Conservation (phyloP, 2,329 filamentous ascomycete species). For the Sporothrix variecibatus region DNA sequence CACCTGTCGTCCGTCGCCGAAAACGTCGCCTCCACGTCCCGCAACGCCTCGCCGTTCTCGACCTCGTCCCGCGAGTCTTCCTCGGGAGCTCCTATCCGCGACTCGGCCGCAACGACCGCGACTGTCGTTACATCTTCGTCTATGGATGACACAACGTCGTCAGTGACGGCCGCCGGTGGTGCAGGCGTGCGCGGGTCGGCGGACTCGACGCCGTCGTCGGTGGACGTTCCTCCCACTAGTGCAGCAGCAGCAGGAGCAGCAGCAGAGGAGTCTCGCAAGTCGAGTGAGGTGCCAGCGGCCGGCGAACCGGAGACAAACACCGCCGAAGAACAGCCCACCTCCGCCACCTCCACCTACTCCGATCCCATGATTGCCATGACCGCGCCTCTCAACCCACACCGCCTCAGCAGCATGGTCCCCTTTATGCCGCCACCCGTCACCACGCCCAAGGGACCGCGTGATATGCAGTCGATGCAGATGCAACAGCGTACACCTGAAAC, state of each 20-base stretch:
- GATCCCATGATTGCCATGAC: conserved; percentile 40
- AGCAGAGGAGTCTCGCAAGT: neutral
- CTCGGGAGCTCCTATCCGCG: conserved; percentile 13
- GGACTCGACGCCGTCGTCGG: neutral
- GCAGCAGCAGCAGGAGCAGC: neutral
- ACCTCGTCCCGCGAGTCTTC: conserved; percentile 17
- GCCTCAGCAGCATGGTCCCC: conserved; percentile 37
- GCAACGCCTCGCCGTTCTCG: conserved; percentile 23
- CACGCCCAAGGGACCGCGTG: conserved; percentile 25
- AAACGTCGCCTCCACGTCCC: neutral
- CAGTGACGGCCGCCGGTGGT: neutral
- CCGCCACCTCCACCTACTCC: conserved; percentile 6
- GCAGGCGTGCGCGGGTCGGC: neutral
- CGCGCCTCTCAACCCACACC: conserved; percentile 49
- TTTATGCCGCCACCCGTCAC: conserved; percentile 35
- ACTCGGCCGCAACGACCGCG: conserved; percentile 23
- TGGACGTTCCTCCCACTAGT: neutral
- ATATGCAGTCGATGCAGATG: conserved; percentile 41
- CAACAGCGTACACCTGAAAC: conserved; percentile 38
- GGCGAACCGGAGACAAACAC: neutral
- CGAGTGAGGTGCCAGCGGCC: neutral
- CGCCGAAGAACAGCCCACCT: neutral
- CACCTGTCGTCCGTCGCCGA: conserved; percentile 3
- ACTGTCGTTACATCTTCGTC: conserved; percentile 18
- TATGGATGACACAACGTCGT: conserved; percentile 27